Evolutionary conservation across 768 basidiomycete species (phyloP), one percentile per base, ranked within the genome.

Genomic region (Mycena alexandri): DNA sequence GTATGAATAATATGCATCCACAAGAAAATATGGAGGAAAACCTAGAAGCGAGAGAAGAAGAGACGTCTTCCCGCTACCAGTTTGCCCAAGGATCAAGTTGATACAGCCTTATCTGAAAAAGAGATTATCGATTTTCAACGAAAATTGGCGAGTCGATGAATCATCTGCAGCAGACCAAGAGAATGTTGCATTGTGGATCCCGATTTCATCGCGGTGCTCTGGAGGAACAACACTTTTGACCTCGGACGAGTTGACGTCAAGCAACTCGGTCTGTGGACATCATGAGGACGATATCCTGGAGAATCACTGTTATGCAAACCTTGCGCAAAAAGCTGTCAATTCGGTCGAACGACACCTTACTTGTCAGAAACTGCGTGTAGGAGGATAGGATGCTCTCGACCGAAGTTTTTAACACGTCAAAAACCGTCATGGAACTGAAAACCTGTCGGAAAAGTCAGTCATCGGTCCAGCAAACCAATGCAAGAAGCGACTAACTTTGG

Each of bases 261-360:
- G 34, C 11, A 58, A 10, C 34, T 59, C 64, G n/a, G 64, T 59
- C 50, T 59, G n/a, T 17, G 22, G 5, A n/a, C 7, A 22, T 13
- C n/a, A 5, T 48, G 22, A 57, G 29, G 85, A 86, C 68, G 5
- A 85, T 29, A 29, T 29, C 29, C 29, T 29, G 29, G 29, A 29
- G 29, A 29, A 29, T 6, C 3, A 6, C 3, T 29, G 9, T 14
- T 14, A 38, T 14, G 14, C 38, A 38, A 21, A 83, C 83, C 17
- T 82, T 76, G 25, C 76, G 72, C 42, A 85, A 68, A 64, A 84
- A 84, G 50, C 80, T 75, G 22, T 81, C 71, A 2, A 85, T 67
- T 72, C 92, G 85, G 59, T 87, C 85, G 6, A 93, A 71, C 1
- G 91, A 91, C 6, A 93, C 90, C 76, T 88, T 89, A 58, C 84